Percentiles rank a stretch among this genome's conserved stretches.
Conservation (phyloP, 2,329 filamentous ascomycete species). For the Nannizziopsis arthrosporioides region DNA sequence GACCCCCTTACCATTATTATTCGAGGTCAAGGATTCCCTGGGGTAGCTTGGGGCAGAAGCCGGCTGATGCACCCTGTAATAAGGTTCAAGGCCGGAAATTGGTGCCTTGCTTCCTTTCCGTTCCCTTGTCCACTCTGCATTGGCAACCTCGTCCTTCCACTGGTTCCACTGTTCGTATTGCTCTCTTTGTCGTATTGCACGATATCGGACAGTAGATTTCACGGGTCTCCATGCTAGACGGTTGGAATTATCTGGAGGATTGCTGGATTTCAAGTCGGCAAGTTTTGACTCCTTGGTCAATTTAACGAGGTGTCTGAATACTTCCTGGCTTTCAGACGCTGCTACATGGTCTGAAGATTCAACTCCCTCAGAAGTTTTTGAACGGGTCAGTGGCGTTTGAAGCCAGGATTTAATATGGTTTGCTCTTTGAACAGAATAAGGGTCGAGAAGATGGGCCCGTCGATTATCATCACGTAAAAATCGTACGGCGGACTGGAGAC, state of each 20-base stretch:
- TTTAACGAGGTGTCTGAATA: conserved; percentile 33
- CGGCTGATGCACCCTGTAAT: not conserved
- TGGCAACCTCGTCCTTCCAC: conserved; percentile 33
- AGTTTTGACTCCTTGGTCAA: conserved; percentile 33
- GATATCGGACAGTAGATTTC: conserved; percentile 34
- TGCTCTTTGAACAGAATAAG: conserved; percentile 32
- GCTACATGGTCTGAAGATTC: conserved; percentile 28
- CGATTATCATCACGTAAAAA: conserved; percentile 37
- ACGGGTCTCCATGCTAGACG: conserved; percentile 32
- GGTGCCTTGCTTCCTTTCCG: conserved; percentile 22
- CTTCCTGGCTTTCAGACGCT: conserved; percentile 31
- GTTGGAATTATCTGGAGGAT: conserved; percentile 19
- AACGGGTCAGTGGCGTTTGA: conserved; percentile 29
- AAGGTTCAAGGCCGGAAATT: not conserved
- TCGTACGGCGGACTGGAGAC: conserved; percentile 37
- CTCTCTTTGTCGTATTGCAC: conserved; percentile 35
- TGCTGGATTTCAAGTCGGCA: conserved; percentile 29
- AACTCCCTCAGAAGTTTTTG: conserved; percentile 19
- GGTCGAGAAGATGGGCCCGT: conserved; percentile 30
- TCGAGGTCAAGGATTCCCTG: not conserved
- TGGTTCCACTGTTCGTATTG: conserved; percentile 37
- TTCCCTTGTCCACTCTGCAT: conserved; percentile 28
- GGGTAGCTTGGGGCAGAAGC: not conserved
- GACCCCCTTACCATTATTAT: conserved; percentile 20
- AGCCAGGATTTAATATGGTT: conserved; percentile 35